Conservation (phyloP, 225 moss, liverwort and hornwort genomes). For the Polytrichum commune region DNA sequence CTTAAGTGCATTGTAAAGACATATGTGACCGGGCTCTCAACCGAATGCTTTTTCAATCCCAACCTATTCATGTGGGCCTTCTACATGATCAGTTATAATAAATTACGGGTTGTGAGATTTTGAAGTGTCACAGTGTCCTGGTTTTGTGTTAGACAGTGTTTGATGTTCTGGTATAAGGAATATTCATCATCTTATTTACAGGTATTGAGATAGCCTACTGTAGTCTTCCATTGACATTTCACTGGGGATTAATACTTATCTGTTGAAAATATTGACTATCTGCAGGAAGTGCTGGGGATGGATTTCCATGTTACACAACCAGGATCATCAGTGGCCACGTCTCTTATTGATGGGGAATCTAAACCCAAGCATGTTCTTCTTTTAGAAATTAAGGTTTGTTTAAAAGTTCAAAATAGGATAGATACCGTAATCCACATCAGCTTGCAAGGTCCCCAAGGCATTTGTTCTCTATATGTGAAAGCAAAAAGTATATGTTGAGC, state of each 20-base stretch:
- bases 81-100: too few relatives aligned
- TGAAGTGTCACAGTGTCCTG: too few relatives aligned
- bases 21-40: too few relatives aligned
- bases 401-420: not conserved
- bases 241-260: constrained; percentile 3
- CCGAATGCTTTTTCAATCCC: too few relatives aligned
- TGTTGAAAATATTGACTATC: constrained; percentile 20
- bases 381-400: constrained; percentile 83
- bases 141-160: not conserved
- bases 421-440: too few relatives aligned
- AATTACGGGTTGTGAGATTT: too few relatives aligned
- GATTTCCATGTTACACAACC: constrained; percentile 99
- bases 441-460: too few relatives aligned
- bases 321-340: constrained; percentile 96
- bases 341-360: constrained; percentile 93
- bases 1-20: too few relatives aligned
- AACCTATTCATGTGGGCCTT: too few relatives aligned
- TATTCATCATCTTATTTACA: not conserved
- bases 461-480: too few relatives aligned
- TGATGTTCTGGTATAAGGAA: not conserved
- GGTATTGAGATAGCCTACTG: not conserved
- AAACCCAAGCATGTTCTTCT: constrained; percentile 96
- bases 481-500: too few relatives aligned
- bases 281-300: constrained; percentile 99
- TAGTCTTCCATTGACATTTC: not conserved